These are phyloP conservation scores for Penicillium diatomitis DNA, from an alignment of 495 filamentous ascomycete species.

Conservation along the genomic window DNA sequence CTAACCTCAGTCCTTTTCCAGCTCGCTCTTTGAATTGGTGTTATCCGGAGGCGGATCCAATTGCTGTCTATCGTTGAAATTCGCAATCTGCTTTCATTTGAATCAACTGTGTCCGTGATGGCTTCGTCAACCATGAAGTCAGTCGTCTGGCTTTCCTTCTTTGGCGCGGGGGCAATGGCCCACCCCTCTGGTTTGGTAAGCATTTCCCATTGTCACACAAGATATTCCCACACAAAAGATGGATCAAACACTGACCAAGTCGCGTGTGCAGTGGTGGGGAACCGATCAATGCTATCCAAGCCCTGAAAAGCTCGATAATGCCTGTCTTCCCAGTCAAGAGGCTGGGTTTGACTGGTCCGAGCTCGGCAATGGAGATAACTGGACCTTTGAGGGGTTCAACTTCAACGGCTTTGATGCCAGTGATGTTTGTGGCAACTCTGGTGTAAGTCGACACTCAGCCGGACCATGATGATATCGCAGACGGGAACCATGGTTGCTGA, in stretches of 20 bases:
- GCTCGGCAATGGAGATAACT: constrained; percentile 50
- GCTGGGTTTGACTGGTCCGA: constrained; percentile 66
- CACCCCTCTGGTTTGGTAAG: constrained; percentile 26
- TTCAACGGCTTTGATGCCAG: constrained; percentile 63
- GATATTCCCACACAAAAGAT: no score
- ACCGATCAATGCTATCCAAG: constrained; percentile 52
- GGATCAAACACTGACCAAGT: background rate
- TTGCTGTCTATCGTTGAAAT: constrained; percentile 13
- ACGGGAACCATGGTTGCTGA: constrained; percentile 1
- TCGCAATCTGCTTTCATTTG: constrained; percentile 4
- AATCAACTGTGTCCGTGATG: background rate
- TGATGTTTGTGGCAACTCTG: constrained; percentile 38
- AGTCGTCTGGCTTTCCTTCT: constrained; percentile 17
- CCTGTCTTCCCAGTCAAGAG: constrained; percentile 55
- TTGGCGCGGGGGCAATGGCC: constrained; percentile 17
- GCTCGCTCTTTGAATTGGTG: constrained; percentile 1
- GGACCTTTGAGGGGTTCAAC: constrained; percentile 54
- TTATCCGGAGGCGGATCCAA: background rate
- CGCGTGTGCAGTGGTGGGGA: constrained; percentile 40
- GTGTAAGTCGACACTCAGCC: constrained; percentile 19
- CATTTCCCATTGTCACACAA: background rate
- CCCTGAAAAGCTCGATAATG: constrained; percentile 70
- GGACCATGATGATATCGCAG: background rate
- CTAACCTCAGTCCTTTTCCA: background rate
- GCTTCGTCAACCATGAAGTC: constrained; percentile 16